Evolutionary conservation across 345 rosid species (phyloP).

Genomic region (Eucalyptus curtisii): DNA sequence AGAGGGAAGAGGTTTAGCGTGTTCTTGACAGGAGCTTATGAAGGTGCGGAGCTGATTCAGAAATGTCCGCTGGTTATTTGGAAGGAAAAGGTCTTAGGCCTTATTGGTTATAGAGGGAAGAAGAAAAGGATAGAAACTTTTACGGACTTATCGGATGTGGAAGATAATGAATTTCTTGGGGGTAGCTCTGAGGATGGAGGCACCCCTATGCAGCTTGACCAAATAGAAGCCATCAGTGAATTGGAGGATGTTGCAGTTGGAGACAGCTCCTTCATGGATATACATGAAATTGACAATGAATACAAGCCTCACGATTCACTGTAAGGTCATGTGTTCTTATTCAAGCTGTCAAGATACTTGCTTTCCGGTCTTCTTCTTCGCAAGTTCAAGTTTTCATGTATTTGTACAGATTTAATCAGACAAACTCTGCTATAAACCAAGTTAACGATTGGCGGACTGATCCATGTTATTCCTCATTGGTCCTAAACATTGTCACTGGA

Average conservation of each 20-base stretch:
- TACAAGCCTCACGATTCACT: not conserved
- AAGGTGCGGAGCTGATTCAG: slow-evolving; percentile 31
- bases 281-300: slow-evolving; percentile 15
- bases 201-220: not conserved
- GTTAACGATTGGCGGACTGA: not conserved
- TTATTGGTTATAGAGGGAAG: slow-evolving; percentile 2
- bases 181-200: not conserved
- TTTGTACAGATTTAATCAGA: not conserved
- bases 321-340: not conserved
- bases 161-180: slow-evolving; percentile 5
- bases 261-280: slow-evolving; percentile 33
- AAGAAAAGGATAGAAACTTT: not conserved
- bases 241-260: slow-evolving; percentile 10
- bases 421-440: not conserved
- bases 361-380: not conserved
- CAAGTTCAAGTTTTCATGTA: not conserved
- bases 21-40: slow-evolving; percentile 71
- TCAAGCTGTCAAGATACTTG: not conserved
- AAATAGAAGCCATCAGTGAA: not conserved
- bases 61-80: not conserved
- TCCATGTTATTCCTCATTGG: not conserved
- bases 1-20: slow-evolving; percentile 54
- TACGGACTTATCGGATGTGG: not conserved
- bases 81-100: not conserved
- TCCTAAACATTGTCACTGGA: not conserved